These are phyloP conservation scores for Potentilla sterilis DNA, from an alignment of 306 rosid species.

Conservation along the genomic window DNA sequence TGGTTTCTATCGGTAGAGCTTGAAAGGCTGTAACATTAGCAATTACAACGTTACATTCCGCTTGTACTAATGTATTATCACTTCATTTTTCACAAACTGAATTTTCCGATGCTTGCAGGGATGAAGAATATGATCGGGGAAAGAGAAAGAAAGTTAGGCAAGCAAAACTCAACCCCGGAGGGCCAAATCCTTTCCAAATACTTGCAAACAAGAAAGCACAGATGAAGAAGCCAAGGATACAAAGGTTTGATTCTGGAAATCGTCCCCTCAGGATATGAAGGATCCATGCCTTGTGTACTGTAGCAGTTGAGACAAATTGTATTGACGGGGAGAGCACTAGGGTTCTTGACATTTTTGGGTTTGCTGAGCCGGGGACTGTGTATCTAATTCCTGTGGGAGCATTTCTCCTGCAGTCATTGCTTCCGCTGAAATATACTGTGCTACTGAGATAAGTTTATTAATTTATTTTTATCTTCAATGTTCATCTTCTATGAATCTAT, in stretches of 20 bases:
- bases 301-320: constrained; percentile 34
- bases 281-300: constrained; percentile 20
- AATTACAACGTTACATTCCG: background rate
- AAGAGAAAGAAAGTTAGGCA: constrained; percentile 73
- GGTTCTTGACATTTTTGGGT: constrained; percentile 26
- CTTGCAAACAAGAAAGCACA: constrained; percentile 47
- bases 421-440: constrained; percentile 8
- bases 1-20: background rate
- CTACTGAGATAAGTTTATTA: background rate
- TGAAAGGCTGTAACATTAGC: background rate
- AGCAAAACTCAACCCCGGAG: constrained; percentile 47
- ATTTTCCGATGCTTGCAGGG: constrained; percentile 50
- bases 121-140: constrained; percentile 83
- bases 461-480: background rate
- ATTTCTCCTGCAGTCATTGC: constrained; percentile 23
- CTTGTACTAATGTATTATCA: background rate
- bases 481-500: background rate
- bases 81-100: background rate
- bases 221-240: constrained; percentile 48
- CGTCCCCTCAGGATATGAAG: constrained; percentile 75
- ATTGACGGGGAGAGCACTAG: constrained; percentile 18
- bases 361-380: constrained; percentile 16
- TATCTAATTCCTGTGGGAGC: constrained; percentile 18
- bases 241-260: constrained; percentile 49
- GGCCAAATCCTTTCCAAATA: constrained; percentile 76